Evolutionary conservation across 768 basidiomycete species (phyloP).

Genomic region (Rhodotorula babjevae): DNA sequence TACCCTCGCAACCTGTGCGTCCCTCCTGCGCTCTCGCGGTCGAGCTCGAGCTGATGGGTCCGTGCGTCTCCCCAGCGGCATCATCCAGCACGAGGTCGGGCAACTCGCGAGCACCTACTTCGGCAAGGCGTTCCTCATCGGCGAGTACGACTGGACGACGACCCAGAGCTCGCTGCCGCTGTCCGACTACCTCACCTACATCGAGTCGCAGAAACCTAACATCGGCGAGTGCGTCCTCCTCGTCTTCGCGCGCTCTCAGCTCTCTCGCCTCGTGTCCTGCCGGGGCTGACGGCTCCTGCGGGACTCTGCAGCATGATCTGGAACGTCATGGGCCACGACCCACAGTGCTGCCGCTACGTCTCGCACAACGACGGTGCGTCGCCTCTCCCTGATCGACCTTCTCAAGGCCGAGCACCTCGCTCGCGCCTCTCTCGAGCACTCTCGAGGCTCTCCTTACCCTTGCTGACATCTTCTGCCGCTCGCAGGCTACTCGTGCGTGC

Average conservation of each 20-base stretch:
- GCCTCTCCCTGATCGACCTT: neutral
- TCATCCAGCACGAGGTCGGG: conserved; percentile 13
- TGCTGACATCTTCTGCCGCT: neutral
- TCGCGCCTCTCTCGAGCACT: too few relatives aligned
- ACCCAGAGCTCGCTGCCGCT: neutral
- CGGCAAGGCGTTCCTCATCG: conserved; percentile 31
- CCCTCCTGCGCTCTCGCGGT: too few relatives aligned
- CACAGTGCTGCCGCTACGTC: conserved; percentile 31
- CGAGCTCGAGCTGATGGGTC: too few relatives aligned
- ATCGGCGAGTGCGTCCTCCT: conserved; percentile 23
- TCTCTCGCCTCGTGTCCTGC: too few relatives aligned
- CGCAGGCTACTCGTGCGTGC: neutral
- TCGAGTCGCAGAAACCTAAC: conserved; percentile 12
- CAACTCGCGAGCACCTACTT: neutral
- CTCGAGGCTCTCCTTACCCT: too few relatives aligned
- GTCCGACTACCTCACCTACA: conserved; percentile 8
- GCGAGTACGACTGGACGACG: conserved; percentile 34
- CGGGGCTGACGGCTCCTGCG: too few relatives aligned
- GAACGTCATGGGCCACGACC: conserved; percentile 26
- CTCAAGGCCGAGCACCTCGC: neutral
- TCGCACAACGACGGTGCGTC: conserved; percentile 18
- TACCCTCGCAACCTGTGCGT: conserved; percentile 24
- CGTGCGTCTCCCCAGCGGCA: neutral
- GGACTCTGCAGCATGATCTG: conserved; percentile 17
- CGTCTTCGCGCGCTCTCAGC: neutral